Percentiles rank a stretch among this genome's conserved stretches.
phyloP scores from a whole-genome alignment of 2,329 filamentous ascomycete genomes.

The Talaromyces sp. region DNA sequence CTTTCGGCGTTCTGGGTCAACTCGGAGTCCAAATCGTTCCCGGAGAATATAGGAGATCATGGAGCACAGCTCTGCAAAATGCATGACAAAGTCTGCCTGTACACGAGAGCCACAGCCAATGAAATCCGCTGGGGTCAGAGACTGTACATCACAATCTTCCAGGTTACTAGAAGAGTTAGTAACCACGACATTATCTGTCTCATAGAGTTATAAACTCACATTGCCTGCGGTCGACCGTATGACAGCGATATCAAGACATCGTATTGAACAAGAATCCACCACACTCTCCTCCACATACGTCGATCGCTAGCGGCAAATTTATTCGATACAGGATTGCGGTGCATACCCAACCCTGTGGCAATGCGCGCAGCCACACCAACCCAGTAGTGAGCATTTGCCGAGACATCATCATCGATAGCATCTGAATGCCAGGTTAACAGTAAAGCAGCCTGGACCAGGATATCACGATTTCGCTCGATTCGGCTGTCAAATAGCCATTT shows the following conservation, averaged over 20 bases:
- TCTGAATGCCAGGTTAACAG: slow-evolving; percentile 54
- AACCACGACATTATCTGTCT: neutral
- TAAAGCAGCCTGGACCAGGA: slow-evolving; percentile 50
- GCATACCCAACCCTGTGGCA: slow-evolving; percentile 52
- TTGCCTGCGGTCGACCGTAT: slow-evolving; percentile 49
- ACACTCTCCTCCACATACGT: slow-evolving; percentile 39
- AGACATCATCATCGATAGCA: slow-evolving; percentile 48
- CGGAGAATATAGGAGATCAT: slow-evolving; percentile 44
- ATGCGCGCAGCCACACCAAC: slow-evolving; percentile 49
- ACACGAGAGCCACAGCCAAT: slow-evolving; percentile 42
- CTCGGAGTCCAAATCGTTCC: slow-evolving; percentile 36
- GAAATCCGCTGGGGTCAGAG: slow-evolving; percentile 42
- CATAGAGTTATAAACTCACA: slow-evolving; percentile 26
- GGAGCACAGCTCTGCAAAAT: slow-evolving; percentile 47
- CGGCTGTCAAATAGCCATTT: slow-evolving; percentile 51
- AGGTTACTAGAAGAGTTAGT: slow-evolving; percentile 30
- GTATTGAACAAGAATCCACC: slow-evolving; percentile 41
- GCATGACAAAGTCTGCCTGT: slow-evolving; percentile 41
- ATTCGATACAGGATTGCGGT: slow-evolving; percentile 37
- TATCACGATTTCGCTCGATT: slow-evolving; percentile 49
- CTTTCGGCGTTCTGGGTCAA: slow-evolving; percentile 35
- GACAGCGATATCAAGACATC: slow-evolving; percentile 40
- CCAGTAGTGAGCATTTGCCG: slow-evolving; percentile 51
- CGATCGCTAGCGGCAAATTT: slow-evolving; percentile 37
- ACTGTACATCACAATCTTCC: slow-evolving; percentile 48